These are phyloP conservation scores for Alternaria triticimaculans DNA, from an alignment of 2,329 filamentous ascomycete species.

Conservation along the genomic window DNA sequence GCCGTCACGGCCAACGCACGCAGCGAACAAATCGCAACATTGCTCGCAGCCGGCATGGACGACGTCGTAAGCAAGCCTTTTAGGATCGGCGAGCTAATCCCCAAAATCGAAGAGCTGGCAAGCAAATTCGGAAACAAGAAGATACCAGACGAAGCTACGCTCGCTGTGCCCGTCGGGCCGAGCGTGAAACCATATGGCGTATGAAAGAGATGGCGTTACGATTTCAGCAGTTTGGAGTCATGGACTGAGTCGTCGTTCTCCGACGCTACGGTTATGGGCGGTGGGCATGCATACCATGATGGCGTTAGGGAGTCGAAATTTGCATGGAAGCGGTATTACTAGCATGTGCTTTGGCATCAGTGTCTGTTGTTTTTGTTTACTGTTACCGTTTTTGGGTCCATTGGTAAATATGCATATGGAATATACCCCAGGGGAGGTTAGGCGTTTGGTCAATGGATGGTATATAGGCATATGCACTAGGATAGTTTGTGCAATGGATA, in stretches of 20 bases:
- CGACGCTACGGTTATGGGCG: not conserved
- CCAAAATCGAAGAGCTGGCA: conserved; percentile 59
- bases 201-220: not conserved
- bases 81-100: conserved; percentile 57
- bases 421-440: conserved; percentile 5
- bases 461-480: not conserved
- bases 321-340: not conserved
- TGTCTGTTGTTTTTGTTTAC: not conserved
- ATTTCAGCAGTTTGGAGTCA: not conserved
- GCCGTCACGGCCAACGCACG: conserved; percentile 52
- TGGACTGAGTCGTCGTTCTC: not conserved
- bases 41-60: conserved; percentile 52
- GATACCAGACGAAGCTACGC: not conserved
- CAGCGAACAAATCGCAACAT: conserved; percentile 49
- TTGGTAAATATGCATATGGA: conserved; percentile 1
- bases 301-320: not conserved
- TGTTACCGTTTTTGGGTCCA: not conserved
- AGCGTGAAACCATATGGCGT: not conserved
- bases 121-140: conserved; percentile 15
- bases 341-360: not conserved
- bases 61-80: conserved; percentile 61
- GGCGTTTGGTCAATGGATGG: not conserved
- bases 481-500: not conserved
- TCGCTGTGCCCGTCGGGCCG: not conserved
- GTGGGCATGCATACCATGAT: not conserved